Evolutionary conservation across 768 basidiomycete species (phyloP), one percentile per base, ranked within the genome.

Genomic region (Clavaria fumosa): DNA sequence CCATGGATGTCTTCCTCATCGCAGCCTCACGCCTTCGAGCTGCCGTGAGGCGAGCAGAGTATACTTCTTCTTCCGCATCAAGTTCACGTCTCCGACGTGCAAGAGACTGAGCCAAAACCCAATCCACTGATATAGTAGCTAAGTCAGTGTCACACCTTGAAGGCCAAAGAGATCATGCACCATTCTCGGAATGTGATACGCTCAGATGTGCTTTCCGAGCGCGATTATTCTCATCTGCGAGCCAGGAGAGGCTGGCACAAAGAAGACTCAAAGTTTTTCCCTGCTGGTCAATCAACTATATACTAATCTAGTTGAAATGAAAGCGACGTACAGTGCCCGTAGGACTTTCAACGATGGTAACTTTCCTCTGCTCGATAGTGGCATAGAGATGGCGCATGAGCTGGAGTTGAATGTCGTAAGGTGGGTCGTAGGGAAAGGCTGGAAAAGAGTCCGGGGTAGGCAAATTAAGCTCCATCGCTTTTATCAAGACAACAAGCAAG

Each of bases 301-400:
- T n/a, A n/a, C 34, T 40, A 19, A 14, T 11, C 35, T 6, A 15
- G 24, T 2, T 15, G 38, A 26, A 3, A 27, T 9, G 10, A 26
- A 18, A 14, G 5, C 7, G 35, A 7, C 70, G 54, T 41, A 85
- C 86, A 18, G 86, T 90, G 47, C 86, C 88, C 0, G 88, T 90
- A 0, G 88, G 88, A 46, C 80, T 84, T 55, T 90, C 86, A 21
- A 91, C 68, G 34, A 96, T 78, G 1, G 86, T 71, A 12, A 95
- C 70, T 45, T 75, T 74, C 31, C 61, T 61, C n/a, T 60, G 46
- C 53, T 91, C 86, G 31, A 95, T 80, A 0, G 79, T 66, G 4
- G 66, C 48, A 54, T 90, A 96, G 1, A 97, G 60, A 45, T 89
- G 84, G 12, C 64, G 73, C 91, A 96, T 95, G 19, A 96, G 72